Conservation (phyloP, 2,329 filamentous ascomycete species). For the Lachnellula suecica region DNA sequence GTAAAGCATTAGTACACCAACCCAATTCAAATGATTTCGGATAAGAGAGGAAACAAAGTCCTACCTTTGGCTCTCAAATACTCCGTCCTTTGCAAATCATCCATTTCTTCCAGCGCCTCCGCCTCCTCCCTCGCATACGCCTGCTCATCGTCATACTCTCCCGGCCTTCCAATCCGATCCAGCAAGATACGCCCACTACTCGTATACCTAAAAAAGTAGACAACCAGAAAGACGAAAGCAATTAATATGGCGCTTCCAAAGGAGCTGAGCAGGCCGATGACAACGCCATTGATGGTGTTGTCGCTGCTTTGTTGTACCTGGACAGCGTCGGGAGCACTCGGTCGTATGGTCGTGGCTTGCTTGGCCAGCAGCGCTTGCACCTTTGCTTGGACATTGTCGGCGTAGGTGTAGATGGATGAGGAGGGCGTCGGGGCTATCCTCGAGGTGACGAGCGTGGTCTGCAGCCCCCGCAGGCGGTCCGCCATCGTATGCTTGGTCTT, state of each 20-base stretch:
- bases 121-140: constrained; percentile 91
- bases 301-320: constrained; percentile 15
- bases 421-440: constrained; percentile 12
- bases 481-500: constrained; percentile 19
- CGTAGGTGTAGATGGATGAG: background rate
- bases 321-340: background rate
- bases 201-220: constrained; percentile 95
- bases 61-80: constrained; percentile 94
- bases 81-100: constrained; percentile 85
- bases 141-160: constrained; percentile 97
- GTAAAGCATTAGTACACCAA: constrained; percentile 8
- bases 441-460: constrained; percentile 21
- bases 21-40: background rate
- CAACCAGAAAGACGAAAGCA: constrained; percentile 72
- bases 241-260: constrained; percentile 89
- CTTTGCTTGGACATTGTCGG: constrained; percentile 9
- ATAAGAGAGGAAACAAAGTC: constrained; percentile 18
- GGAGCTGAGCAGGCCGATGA: constrained; percentile 92
- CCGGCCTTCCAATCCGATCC: constrained; percentile 87
- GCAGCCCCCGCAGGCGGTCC: constrained; percentile 5
- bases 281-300: constrained; percentile 68
- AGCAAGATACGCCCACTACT: constrained; percentile 85
- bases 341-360: background rate
- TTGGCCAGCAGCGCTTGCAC: constrained; percentile 6
- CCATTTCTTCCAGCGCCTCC: constrained; percentile 92